phyloP scores from a whole-genome alignment of 2,329 filamentous ascomycete species.

The Macrophomina phaseolina region DNA sequence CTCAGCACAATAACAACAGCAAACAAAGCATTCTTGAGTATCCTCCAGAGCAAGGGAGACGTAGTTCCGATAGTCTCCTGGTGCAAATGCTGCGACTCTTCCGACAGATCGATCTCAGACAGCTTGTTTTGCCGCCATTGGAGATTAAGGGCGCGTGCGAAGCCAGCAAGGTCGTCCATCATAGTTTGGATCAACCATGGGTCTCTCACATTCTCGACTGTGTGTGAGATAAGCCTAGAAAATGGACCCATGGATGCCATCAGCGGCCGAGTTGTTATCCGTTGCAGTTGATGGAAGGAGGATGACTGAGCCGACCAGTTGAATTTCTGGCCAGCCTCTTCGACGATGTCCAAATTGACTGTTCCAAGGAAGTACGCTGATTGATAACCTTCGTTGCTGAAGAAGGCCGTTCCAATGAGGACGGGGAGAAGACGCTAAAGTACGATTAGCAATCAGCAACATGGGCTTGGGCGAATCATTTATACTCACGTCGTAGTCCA shows the following conservation, averaged over 20 bases:
- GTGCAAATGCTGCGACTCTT: constrained; percentile 68
- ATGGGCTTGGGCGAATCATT: too few species aligned
- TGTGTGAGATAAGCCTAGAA: constrained; percentile 68
- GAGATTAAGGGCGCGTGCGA: constrained; percentile 68
- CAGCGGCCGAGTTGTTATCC: constrained; percentile 65
- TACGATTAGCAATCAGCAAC: background rate
- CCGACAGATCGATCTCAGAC: constrained; percentile 71
- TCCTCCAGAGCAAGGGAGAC: constrained; percentile 73
- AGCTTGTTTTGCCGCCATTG: constrained; percentile 79
- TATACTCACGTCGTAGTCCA: constrained; percentile 65
- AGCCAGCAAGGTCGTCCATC: constrained; percentile 69
- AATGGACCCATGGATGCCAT: constrained; percentile 71
- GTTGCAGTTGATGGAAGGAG: constrained; percentile 65
- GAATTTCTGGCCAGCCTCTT: constrained; percentile 60
- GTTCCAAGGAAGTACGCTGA: constrained; percentile 75
- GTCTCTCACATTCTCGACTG: constrained; percentile 64
- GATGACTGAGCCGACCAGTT: constrained; percentile 67
- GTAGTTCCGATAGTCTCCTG: constrained; percentile 70
- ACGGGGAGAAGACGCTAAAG: constrained; percentile 65
- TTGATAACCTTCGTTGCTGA: constrained; percentile 74
- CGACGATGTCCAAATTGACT: constrained; percentile 70
- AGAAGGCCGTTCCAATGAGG: constrained; percentile 70
- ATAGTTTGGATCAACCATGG: constrained; percentile 57
- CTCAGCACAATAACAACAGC: constrained; percentile 76
- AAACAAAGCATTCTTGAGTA: constrained; percentile 78